Conservation (phyloP, 192 early-diverging fungal genomes). For the Backusella westeae region DNA sequence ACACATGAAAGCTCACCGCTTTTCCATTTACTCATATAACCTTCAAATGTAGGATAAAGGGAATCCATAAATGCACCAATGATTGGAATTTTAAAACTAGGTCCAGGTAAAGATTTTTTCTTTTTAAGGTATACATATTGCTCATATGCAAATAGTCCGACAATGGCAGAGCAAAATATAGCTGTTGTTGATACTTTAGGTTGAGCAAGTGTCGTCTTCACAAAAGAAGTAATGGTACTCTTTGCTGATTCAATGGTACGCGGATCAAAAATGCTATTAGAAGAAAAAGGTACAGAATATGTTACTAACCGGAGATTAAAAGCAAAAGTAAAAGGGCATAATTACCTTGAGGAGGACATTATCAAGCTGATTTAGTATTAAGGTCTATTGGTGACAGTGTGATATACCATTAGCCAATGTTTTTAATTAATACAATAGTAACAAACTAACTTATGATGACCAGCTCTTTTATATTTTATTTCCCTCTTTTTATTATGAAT, state of each 20-base stretch:
- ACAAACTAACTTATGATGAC: not conserved
- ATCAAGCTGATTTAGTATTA: not conserved
- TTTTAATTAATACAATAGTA: not conserved
- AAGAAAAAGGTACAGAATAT: not conserved
- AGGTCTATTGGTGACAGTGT: not conserved
- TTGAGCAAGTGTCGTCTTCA: slow-evolving; percentile 19
- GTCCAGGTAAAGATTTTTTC: slow-evolving; percentile 38
- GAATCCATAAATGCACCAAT: slow-evolving; percentile 44
- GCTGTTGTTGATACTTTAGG: slow-evolving; percentile 26
- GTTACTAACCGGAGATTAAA: not conserved
- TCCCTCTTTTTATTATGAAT: not conserved
- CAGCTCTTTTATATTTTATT: not conserved
- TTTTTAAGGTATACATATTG: slow-evolving; percentile 39
- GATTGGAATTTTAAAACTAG: slow-evolving; percentile 37
- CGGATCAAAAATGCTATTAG: slow-evolving; percentile 29
- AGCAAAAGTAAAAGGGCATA: not conserved
- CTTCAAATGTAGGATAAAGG: slow-evolving; percentile 46
- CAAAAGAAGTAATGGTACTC: slow-evolving; percentile 26
- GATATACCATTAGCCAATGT: not conserved
- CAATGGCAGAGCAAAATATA: slow-evolving; percentile 24
- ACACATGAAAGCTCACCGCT: slow-evolving; percentile 41
- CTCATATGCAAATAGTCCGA: slow-evolving; percentile 36
- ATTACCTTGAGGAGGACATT: not conserved
- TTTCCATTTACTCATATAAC: slow-evolving; percentile 45
- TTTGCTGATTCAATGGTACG: slow-evolving; percentile 27